phyloP scores from a whole-genome alignment of 73 alveolate genomes.

The Effrenium voratum region DNA sequence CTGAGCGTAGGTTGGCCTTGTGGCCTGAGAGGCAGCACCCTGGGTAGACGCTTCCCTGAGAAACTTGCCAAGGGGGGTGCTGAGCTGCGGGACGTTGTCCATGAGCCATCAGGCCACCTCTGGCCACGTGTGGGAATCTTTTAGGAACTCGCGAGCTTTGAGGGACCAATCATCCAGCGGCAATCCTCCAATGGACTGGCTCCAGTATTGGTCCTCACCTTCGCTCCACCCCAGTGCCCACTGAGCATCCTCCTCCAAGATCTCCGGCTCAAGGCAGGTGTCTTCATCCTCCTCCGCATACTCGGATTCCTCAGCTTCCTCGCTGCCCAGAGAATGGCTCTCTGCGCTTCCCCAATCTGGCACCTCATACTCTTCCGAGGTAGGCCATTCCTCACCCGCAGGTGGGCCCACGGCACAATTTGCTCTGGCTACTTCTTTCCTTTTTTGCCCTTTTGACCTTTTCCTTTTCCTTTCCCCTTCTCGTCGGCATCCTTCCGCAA shows the following conservation, averaged over 20 bases:
- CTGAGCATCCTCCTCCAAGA: neutral
- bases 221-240: neutral
- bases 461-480: neutral
- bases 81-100: neutral
- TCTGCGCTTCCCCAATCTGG: neutral
- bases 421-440: neutral
- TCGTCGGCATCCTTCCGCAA: neutral
- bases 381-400: neutral
- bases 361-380: neutral
- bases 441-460: neutral
- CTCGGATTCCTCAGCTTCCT: neutral
- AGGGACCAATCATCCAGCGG: neutral
- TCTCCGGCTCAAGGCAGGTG: neutral
- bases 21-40: constrained; percentile 20
- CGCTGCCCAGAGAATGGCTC: neutral
- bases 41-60: neutral
- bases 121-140: neutral
- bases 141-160: neutral
- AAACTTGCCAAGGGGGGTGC: neutral
- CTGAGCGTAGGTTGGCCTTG: neutral
- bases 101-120: neutral
- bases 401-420: too few species aligned
- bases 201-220: neutral
- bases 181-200: neutral
- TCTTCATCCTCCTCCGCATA: neutral